Conservation (phyloP, 2,329 filamentous ascomycete species). For the Pseudogymnoascus sp. region DNA sequence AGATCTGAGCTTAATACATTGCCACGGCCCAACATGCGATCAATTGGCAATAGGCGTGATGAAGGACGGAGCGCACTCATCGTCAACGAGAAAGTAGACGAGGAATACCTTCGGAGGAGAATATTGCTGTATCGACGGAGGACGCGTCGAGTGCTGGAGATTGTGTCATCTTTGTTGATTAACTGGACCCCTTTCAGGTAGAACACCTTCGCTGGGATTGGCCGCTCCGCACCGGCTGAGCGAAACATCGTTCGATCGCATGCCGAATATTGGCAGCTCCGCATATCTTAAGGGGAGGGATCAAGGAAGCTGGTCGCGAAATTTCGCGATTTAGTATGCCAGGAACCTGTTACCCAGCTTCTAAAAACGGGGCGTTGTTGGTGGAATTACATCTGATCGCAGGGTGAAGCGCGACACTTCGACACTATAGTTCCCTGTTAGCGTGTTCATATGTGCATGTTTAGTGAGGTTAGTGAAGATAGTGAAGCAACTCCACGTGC, state of each 20-base stretch:
- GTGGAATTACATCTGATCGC: not conserved
- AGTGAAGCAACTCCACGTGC: not conserved
- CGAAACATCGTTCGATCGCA: not conserved
- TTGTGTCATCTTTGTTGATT: slow-evolving; percentile 5
- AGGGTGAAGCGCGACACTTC: not conserved
- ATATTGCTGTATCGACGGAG: not conserved
- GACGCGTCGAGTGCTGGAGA: not conserved
- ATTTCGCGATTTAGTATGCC: not conserved
- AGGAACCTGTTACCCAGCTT: not conserved
- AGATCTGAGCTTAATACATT: not conserved
- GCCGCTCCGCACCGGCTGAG: not conserved
- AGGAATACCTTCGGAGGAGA: not conserved
- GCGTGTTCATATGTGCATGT: not conserved
- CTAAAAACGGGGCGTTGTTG: not conserved
- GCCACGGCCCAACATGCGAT: not conserved
- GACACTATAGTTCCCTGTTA: not conserved
- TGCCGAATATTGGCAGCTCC: not conserved
- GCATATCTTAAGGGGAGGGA: not conserved
- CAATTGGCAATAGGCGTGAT: not conserved
- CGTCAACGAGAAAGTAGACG: not conserved
- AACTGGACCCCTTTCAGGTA: not conserved
- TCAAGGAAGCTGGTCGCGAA: not conserved
- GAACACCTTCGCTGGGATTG: not conserved
- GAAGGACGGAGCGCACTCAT: not conserved
- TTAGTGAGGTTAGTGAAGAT: not conserved